Base-by-base conservation (phyloP, 2,329 filamentous ascomycete genomes). In the Dryadomyces sulphureus region DNA sequence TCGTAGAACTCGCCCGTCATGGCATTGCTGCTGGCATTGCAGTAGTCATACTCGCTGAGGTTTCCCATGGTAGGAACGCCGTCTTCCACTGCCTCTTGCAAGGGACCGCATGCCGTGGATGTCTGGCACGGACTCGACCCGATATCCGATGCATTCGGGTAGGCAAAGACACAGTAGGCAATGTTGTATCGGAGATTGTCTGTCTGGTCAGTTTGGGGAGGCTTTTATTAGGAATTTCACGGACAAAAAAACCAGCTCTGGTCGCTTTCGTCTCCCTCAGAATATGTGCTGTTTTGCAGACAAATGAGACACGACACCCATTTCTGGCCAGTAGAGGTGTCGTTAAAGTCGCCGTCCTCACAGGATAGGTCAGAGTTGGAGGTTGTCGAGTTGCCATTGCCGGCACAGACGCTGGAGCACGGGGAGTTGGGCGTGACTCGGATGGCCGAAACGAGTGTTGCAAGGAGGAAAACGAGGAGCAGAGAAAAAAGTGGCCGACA, bases 181-280 rank as follows among this genome's bases (percentile, higher is more conserved):
- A 75, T 62, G 12, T 67, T 61, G 54, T 72, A 75, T 50, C 72
- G 62, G 38, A 75, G 55, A 51, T 77, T 76, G 51, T 77, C 72
- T 75, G 19, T 7, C 16, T 4, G 7, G 35, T 43, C 9, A 43
- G 45, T 27, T n/a, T n/a, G n/a, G n/a, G n/a, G n/a, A n/a, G n/a
- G n/a, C n/a, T n/a, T n/a, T 22, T 3, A 24, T 14, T 40, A 45
- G 14, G 12, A 7, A 11, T 7, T 19, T 4, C n/a, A 60, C 72
- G 60, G 64, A 75, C 72, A 74, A 38, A 76, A 53, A 50, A 75
- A 76, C 72, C 72, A 75, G 41, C 63, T 61, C 49, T 72, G 69
- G 50, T 77, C 73, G 46, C 59, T 75, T 57, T 76, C 71, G 7
- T 48, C 47, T 1, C 65, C 69, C 32, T 68, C 60, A 3, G 60